Evolutionary conservation across 108 stramenopile species (phyloP), one percentile per base, ranked within the genome.

Genomic region (Tribonema minus): DNA sequence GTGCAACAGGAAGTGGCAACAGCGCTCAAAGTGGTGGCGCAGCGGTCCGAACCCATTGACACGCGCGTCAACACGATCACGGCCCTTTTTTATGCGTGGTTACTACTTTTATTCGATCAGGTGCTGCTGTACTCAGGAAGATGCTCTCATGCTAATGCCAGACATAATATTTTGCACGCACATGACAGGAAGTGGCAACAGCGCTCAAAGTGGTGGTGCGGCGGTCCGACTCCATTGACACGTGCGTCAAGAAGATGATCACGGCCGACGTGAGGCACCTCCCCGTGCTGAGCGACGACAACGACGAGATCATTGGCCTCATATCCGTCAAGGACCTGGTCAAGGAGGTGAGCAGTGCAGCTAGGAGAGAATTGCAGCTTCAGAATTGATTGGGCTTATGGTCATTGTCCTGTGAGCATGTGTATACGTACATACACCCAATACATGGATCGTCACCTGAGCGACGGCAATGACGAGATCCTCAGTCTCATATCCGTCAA

Each of bases 161-260:
- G n/a, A n/a, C n/a, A n/a, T n/a, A n/a, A n/a, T n/a, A n/a, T n/a
- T n/a, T n/a, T n/a, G n/a, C n/a, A n/a, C n/a, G n/a, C n/a, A n/a
- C n/a, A n/a, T n/a, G n/a, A n/a, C n/a, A n/a, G n/a, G n/a, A n/a
- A n/a, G n/a, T n/a, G n/a, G n/a, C n/a, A n/a, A n/a, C n/a, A n/a
- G n/a, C n/a, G n/a, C n/a, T n/a, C n/a, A n/a, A n/a, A n/a, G 79
- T 95, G 39, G 92, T 90, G 20, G 94, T 89, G 54, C 71, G 74
- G 60, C 89, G 89, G 5, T 83, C 85, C 25, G 93, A 93, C 72
- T 84, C 92, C 33, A 61, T 72, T 35, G 71, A 72, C 70, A 71
- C 76, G 30, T 95, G 94, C 82, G 92, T 95, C 91, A 85, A 91
- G 67, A 93, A 92, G 85, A 95, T 95, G 94, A 73, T 95, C 37